Evolutionary conservation across 305 asterid genomes (phyloP), one percentile per base, ranked within the genome.

Genomic region (Solanum hybrid): DNA sequence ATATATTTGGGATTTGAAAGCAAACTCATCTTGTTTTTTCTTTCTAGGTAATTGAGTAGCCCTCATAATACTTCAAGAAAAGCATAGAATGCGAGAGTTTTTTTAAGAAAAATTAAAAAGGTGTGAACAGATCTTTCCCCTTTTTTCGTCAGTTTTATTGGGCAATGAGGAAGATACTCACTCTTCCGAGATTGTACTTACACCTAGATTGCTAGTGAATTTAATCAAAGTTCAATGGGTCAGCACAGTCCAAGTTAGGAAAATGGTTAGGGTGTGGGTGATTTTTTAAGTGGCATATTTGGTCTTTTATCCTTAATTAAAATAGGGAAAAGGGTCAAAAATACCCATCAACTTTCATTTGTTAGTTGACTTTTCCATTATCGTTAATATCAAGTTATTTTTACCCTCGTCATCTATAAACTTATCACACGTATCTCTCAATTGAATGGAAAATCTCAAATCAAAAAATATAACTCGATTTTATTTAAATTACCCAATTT

Each of bases 1-100:
- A 40, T 40, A 36, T 36, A 36, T 36, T 2, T 36, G 61, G 39
- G 42, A 74, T 42, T 74, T 46, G 92, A 78, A 31, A 89, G 90
- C 84, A 91, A 92, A 89, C 93, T 89, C 92, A 51, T 92, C 90
- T 91, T 77, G 24, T 31, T 75, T 94, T 78, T 12, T 20, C 81
- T 80, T 83, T 75, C 36, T 31, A n/a, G 18, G 29, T 46, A 61
- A 37, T 71, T 71, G 69, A 69, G 26, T 34, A 67, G 69, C 11
- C 11, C 11, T 6, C 4, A 57, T 57, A 18, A 18, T 18, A 57
- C 69, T 57, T 18, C 69, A 57, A 57, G n/a, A 18, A 20, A 57
- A 18, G 1, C 11, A 2, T 57, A 18, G 18, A 57, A 18, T 1
- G 69, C 5, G 2, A 57, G 69, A 16, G n/a, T 5, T 7, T 57